Conservation (phyloP, 2,329 filamentous ascomycete genomes). For the Diaporthe nobilis region DNA sequence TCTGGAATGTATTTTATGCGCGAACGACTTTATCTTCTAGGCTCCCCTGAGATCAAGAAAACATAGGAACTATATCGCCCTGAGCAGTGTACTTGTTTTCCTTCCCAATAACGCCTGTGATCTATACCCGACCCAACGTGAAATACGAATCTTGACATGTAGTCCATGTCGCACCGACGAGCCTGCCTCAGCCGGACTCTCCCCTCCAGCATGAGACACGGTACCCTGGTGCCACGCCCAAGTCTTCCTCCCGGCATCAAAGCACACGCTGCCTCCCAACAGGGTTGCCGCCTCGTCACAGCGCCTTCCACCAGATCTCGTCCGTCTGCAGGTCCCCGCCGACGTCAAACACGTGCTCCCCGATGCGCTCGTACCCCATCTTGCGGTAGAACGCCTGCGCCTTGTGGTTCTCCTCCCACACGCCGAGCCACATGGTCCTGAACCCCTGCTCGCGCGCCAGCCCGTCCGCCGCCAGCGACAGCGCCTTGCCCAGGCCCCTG, state of each 20-base stretch:
- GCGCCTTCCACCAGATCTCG: slow-evolving; percentile 51
- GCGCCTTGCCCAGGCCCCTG: slow-evolving; percentile 53
- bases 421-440: slow-evolving; percentile 60
- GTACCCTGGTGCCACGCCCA: background rate
- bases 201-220: too few species aligned
- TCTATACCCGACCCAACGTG: background rate
- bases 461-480: slow-evolving; percentile 49
- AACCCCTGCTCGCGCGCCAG: slow-evolving; percentile 55
- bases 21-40: background rate
- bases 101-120: background rate
- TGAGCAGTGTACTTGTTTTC: background rate
- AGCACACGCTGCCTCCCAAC: background rate
- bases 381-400: slow-evolving; percentile 57
- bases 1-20: background rate
- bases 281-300: slow-evolving; percentile 36
- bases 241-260: background rate
- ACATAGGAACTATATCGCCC: background rate
- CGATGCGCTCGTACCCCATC: slow-evolving; percentile 57
- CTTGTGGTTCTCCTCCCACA: slow-evolving; percentile 61
- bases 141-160: background rate
- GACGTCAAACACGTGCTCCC: slow-evolving; percentile 58
- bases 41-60: background rate
- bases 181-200: background rate
- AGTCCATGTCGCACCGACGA: background rate
- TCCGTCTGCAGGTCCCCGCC: slow-evolving; percentile 59